phyloP scores from a whole-genome alignment of 1,139 yeast species.

The Nematodospora anomalae region DNA sequence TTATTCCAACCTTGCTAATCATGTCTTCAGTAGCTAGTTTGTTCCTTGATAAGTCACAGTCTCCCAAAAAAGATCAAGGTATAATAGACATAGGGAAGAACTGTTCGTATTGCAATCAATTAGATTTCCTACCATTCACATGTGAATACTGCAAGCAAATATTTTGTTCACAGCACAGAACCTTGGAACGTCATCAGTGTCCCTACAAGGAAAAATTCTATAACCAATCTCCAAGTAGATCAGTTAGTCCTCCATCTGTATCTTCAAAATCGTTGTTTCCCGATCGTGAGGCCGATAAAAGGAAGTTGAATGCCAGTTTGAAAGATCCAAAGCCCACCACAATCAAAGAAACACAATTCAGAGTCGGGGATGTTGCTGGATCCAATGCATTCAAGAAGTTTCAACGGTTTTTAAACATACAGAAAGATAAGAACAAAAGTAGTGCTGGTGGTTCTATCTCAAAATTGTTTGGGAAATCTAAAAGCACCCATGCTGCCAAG shows the following conservation, averaged over 20 bases:
- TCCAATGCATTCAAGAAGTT: slow-evolving; percentile 48
- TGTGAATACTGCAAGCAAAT: slow-evolving; percentile 58
- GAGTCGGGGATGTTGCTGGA: slow-evolving; percentile 32
- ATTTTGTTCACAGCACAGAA: slow-evolving; percentile 61
- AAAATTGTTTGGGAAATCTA: slow-evolving; percentile 18
- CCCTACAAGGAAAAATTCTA: slow-evolving; percentile 20
- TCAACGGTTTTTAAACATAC: slow-evolving; percentile 42
- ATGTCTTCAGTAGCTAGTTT: slow-evolving; percentile 16
- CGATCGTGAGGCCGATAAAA: slow-evolving; percentile 43
- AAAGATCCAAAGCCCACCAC: slow-evolving; percentile 27
- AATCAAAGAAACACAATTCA: slow-evolving; percentile 23
- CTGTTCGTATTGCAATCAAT: slow-evolving; percentile 59
- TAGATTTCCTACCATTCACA: slow-evolving; percentile 69
- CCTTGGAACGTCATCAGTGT: slow-evolving; percentile 49
- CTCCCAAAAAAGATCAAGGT: slow-evolving; percentile 40
- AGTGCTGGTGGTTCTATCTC: slow-evolving; percentile 12
- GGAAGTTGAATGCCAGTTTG: slow-evolving; percentile 26
- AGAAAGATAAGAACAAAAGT: slow-evolving; percentile 19
- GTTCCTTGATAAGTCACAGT: slow-evolving; percentile 19
- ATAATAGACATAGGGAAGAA: slow-evolving; percentile 70
- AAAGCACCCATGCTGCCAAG: slow-evolving; percentile 14
- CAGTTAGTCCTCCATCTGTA: slow-evolving; percentile 18
- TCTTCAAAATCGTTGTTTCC: slow-evolving; percentile 55
- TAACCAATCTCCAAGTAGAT: slow-evolving; percentile 12
- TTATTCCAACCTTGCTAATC: too few relatives aligned